These are phyloP conservation scores for Lasiosphaeria ovina DNA, from an alignment of 495 filamentous ascomycete genomes.

Conservation along the genomic window DNA sequence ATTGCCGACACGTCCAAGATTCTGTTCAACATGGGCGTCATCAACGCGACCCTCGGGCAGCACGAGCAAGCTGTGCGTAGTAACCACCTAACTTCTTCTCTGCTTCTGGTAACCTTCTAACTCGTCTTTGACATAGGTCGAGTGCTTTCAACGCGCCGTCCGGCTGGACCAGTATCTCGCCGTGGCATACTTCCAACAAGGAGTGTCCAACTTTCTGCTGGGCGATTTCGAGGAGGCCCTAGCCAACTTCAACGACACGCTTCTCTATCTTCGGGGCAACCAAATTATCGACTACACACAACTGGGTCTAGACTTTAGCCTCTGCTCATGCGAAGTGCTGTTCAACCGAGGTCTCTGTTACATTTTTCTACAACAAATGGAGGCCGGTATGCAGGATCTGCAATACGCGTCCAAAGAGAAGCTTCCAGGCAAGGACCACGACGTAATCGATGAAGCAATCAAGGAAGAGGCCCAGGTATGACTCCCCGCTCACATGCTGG, in stretches of 20 bases:
- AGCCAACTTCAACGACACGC: conserved; percentile 98
- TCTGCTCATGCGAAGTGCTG: conserved; percentile 95
- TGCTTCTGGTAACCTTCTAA: conserved; percentile 4
- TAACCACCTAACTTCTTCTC: neutral
- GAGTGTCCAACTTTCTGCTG: conserved; percentile 95
- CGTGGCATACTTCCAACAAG: conserved; percentile 97
- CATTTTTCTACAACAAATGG: conserved; percentile 91
- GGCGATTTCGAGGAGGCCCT: conserved; percentile 97
- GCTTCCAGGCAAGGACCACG: conserved; percentile 80
- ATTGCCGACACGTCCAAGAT: conserved; percentile 98
- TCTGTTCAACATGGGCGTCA: conserved; percentile 97
- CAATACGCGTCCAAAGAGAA: conserved; percentile 94
- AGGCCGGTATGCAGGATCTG: conserved; percentile 86
- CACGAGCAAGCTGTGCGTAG: conserved; percentile 89
- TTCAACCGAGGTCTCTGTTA: conserved; percentile 98
- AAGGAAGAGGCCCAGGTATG: conserved; percentile 85
- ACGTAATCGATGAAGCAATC: conserved; percentile 97
- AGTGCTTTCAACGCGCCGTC: conserved; percentile 90
- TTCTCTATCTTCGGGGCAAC: conserved; percentile 93
- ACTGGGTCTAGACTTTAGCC: conserved; percentile 89
- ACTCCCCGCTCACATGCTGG: neutral
- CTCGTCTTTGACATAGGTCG: conserved; percentile 59
- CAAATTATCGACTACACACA: conserved; percentile 98
- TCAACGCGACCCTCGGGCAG: conserved; percentile 95
- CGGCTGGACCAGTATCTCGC: conserved; percentile 90